Base-by-base conservation (phyloP, 148 eudicot genomes). In the Diospyros kaki region DNA sequence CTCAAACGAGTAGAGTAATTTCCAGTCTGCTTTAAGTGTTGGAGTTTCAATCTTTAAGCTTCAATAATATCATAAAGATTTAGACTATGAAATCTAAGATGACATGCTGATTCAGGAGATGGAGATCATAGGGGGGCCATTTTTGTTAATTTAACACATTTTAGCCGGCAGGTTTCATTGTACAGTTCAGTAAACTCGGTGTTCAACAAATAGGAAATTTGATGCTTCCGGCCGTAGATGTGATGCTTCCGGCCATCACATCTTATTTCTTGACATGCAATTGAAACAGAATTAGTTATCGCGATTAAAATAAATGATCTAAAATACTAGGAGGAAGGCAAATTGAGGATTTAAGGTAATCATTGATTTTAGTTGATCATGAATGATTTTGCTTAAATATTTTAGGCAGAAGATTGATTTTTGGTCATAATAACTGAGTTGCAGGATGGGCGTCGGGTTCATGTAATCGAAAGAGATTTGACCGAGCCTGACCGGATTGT, bases 401-500 rank as follows among this genome's bases (percentile, higher is more conserved):
- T 53, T 53, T 3, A 41, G 41, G 41, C 10, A 52, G 42, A 14
- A 53, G 9, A 74, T 52, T 41, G 41, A 52, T 64, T 51, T 52
- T 44, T 13, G 4, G 14, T 38, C 69, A 50, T 38, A n/a, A 3
- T 63, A 41, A 51, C 8, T 28, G 28, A 67, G 48, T 54, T 81
- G 79, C 71, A 92, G 97, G 95, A 90, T 40, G 97, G 97, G 18
- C 84, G 97, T 17, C 82, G 88, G 39, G 97, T 93, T 52, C 91
- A 80, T 72, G 95, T 93, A 5, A 89, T 93, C 65, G 97, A 93
- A 73, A 86, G 97, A 71, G 97, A 89, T 69, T 82, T 93, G 78
- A 86, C 87, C 6, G 93, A 89, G 88, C 97, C 84, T 15, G 97
- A 92, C 73, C 79, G 97, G 43, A 92, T 92, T 73, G 97, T 92